These are phyloP conservation scores for Populus alba DNA, from an alignment of 345 rosid genomes.

Conservation along the genomic window DNA sequence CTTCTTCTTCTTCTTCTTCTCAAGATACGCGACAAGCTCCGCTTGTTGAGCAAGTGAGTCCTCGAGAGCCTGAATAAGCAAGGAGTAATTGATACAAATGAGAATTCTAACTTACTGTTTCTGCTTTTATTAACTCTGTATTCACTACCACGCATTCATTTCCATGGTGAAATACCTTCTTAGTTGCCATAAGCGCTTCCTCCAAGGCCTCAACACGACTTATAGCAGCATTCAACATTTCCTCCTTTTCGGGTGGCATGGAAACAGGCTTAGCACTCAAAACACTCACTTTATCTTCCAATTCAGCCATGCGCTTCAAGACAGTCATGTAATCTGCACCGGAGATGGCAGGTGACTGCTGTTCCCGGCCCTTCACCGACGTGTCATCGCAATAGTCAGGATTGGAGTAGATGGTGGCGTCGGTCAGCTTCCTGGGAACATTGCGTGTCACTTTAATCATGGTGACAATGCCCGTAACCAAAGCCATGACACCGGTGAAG, in stretches of 20 bases:
- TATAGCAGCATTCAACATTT: constrained; percentile 67
- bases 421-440: constrained; percentile 65
- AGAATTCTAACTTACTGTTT: background rate
- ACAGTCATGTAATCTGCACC: constrained; percentile 54
- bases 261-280: constrained; percentile 51
- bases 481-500: constrained; percentile 76
- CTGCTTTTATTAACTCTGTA: background rate
- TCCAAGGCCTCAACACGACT: constrained; percentile 65
- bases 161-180: constrained; percentile 47
- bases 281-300: constrained; percentile 63
- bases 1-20: constrained; percentile 84
- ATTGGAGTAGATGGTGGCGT: constrained; percentile 54
- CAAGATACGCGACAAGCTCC: constrained; percentile 70
- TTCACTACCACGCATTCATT: background rate
- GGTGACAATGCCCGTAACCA: constrained; percentile 76
- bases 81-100: background rate
- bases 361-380: constrained; percentile 29
- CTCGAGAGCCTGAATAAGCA: constrained; percentile 63
- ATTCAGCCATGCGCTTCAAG: constrained; percentile 71
- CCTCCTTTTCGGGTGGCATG: constrained; percentile 78
- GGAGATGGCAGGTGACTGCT: constrained; percentile 35
- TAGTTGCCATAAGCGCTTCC: constrained; percentile 74
- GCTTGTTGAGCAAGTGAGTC: constrained; percentile 67
- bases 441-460: constrained; percentile 72
- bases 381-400: constrained; percentile 40